Base-by-base conservation (phyloP, 2,329 filamentous ascomycete species). In the Sclerotinia nivalis region DNA sequence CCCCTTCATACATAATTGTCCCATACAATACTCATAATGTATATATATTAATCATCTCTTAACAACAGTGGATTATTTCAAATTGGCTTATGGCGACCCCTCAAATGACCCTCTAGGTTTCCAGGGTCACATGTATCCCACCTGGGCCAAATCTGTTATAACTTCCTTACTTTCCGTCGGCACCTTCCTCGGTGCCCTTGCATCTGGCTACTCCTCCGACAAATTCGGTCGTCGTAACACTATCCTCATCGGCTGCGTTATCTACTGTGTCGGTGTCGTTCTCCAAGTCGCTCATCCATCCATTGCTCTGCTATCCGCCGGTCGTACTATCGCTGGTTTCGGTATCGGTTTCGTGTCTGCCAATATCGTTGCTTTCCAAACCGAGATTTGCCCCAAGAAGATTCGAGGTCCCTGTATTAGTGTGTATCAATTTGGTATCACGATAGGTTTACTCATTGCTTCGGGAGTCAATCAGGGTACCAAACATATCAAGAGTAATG, bases 331-430 rank as follows among this genome's bases (percentile, higher is more conserved):
- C 75, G 89, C 91, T 66, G 91, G 91, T 78, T 79, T 93, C 66
- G 91, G 91, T 84, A 91, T 93, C 76, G 91, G 91, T 77, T 93
- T 93, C 79, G 91, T 91, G 74, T 93, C 90, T 18, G 90, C 91
- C 76, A 88, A 93, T 77, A 88, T 93, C 80, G 92, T 93, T 78
- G 84, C 93, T 69, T 94, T 96, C 86, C 94, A 96, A 91, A 93
- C 75, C 73, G 70, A 83, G 75, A 76, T 75, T 56, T 80, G 82
- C 71, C 89, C 91, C 66, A 87, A 86, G 80, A 91, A 90, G 79
- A 89, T 95, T 73, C 88, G 92, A 77, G 91, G 91, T 77, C 88
- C 90, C 65, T 86, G 93, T 64, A 91, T 94, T 20, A 87, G 90
- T 6, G 90, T 86, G 7, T 94, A 94, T 83, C 91, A 94, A 80